phyloP scores from a whole-genome alignment of 352 stramenopile species.

The Thalassiosira oceanica region DNA sequence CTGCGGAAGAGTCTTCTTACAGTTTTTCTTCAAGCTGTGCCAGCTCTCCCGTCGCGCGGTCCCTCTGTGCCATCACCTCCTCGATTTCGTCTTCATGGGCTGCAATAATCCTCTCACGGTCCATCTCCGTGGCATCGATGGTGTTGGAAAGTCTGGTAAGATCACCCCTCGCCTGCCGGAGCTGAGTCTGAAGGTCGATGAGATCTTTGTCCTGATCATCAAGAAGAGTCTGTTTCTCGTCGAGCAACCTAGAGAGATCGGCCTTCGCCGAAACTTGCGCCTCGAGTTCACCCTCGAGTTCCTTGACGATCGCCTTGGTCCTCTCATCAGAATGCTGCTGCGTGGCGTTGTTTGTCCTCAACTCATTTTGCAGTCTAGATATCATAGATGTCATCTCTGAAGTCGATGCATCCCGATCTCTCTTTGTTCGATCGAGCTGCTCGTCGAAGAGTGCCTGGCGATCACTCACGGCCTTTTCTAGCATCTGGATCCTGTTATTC shows the following conservation, averaged over 20 bases:
- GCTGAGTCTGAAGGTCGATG: background rate
- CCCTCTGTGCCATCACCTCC: conserved; percentile 10
- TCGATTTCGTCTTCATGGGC: conserved; percentile 44
- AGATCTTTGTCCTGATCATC: conserved; percentile 26
- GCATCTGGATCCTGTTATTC: conserved; percentile 38
- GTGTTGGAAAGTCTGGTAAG: conserved; percentile 16
- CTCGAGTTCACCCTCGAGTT: conserved; percentile 23
- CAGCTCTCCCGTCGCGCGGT: conserved; percentile 8
- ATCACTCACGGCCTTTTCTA: conserved; percentile 22
- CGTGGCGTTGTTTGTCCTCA: conserved; percentile 16
- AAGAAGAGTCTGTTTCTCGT: conserved; percentile 20
- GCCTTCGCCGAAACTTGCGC: conserved; percentile 20
- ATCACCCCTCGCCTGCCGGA: conserved; percentile 14
- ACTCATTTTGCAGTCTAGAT: conserved; percentile 28
- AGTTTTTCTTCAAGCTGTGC: conserved; percentile 23
- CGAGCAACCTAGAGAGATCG: conserved; percentile 22
- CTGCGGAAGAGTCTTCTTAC: conserved; percentile 8
- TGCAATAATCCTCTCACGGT: conserved; percentile 29
- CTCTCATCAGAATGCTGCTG: conserved; percentile 22
- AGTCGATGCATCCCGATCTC: conserved; percentile 27
- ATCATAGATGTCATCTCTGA: conserved; percentile 41
- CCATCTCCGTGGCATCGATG: conserved; percentile 37
- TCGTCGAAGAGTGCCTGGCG: conserved; percentile 38
- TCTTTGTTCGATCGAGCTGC: conserved; percentile 33
- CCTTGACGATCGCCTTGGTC: conserved; percentile 18